These are phyloP conservation scores for Trametes cubensis DNA, from an alignment of 768 basidiomycete genomes.

Conservation along the genomic window DNA sequence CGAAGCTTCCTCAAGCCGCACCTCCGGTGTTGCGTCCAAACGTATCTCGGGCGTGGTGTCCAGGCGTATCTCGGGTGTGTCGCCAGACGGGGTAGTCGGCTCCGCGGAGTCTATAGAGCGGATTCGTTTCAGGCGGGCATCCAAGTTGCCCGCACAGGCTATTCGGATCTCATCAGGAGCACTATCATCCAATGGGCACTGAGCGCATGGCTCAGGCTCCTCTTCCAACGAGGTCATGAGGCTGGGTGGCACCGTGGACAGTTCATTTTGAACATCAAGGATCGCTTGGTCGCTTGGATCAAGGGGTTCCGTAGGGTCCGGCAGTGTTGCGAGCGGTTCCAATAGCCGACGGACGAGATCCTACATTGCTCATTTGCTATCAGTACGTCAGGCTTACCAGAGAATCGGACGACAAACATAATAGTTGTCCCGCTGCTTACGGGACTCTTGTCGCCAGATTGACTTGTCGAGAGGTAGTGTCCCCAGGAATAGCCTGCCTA, in stretches of 20 bases:
- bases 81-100: conserved; percentile 18
- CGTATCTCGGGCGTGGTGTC: conserved; percentile 44
- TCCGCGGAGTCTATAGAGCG: conserved; percentile 32
- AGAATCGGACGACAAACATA: conserved; percentile 54
- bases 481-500: conserved; percentile 61
- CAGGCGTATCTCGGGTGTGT: conserved; percentile 45
- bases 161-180: conserved; percentile 53
- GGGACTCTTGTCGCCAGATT: conserved; percentile 58
- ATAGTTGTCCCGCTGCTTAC: conserved; percentile 68
- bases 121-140: conserved; percentile 53
- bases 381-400: conserved; percentile 3
- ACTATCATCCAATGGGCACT: conserved; percentile 54
- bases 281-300: conserved; percentile 51
- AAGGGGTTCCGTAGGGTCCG: conserved; percentile 44
- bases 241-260: conserved; percentile 55
- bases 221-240: conserved; percentile 54
- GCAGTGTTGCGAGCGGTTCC: conserved; percentile 50
- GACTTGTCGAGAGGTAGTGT: conserved; percentile 59
- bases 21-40: conserved; percentile 45
- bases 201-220: conserved; percentile 47
- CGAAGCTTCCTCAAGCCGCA: conserved; percentile 40
- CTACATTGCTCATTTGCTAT: conserved; percentile 40
- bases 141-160: conserved; percentile 52
- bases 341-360: conserved; percentile 70
- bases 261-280: conserved; percentile 53